These are phyloP conservation scores for Boletus coffeatus DNA, from an alignment of 1,284 basidiomycete genomes.

Conservation along the genomic window DNA sequence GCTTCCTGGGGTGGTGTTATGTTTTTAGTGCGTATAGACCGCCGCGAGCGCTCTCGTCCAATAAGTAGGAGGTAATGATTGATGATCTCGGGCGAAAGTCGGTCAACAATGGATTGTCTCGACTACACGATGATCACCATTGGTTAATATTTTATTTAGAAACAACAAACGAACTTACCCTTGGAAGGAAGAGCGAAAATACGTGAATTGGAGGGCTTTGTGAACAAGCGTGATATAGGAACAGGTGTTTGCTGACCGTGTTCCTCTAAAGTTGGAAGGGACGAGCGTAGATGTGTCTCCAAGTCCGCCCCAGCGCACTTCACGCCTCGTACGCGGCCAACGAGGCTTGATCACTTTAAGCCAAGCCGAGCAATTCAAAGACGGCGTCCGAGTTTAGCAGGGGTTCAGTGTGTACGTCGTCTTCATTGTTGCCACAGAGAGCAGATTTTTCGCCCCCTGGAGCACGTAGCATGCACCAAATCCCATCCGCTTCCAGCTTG, in stretches of 20 bases:
- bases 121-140: background rate
- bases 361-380: constrained; percentile 73
- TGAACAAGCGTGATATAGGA: constrained; percentile 85
- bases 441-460: background rate
- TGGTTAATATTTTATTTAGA: background rate
- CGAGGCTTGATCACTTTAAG: constrained; percentile 73
- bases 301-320: constrained; percentile 38
- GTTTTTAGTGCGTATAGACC: background rate
- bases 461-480: background rate
- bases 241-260: constrained; percentile 72
- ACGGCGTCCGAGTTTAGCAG: constrained; percentile 49
- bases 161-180: constrained; percentile 5
- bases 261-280: constrained; percentile 78
- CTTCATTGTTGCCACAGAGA: constrained; percentile 19
- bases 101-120: background rate
- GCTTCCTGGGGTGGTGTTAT: background rate
- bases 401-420: constrained; percentile 28
- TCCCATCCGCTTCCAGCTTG: background rate
- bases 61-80: background rate
- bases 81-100: background rate
- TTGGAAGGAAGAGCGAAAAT: constrained; percentile 84
- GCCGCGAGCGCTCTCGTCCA: background rate
- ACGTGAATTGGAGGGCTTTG: constrained; percentile 77
- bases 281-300: constrained; percentile 38
- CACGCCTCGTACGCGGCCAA: constrained; percentile 64